phyloP scores from a whole-genome alignment of 1,284 basidiomycete genomes.

The Austroboletus niveus region DNA sequence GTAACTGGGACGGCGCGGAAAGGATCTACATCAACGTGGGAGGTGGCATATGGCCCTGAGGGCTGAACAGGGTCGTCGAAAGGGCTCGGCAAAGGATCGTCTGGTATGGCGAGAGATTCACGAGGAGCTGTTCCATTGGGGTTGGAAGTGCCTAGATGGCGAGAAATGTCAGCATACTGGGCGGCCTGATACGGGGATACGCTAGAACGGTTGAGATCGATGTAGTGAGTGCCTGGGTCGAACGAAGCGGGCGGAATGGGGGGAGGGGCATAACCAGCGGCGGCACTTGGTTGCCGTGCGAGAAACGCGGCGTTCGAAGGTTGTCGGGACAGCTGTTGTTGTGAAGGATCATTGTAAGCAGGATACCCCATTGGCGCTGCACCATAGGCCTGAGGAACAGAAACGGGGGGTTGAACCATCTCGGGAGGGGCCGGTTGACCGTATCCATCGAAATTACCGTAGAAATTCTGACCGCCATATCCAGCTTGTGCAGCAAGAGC shows the following conservation, averaged over 20 bases:
- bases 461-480: slow-evolving; percentile 23
- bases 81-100: slow-evolving; percentile 29
- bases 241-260: background rate
- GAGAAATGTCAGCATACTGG: slow-evolving; percentile 70
- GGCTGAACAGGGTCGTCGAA: slow-evolving; percentile 28
- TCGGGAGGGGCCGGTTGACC: slow-evolving; percentile 36
- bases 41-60: slow-evolving; percentile 6
- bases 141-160: slow-evolving; percentile 46
- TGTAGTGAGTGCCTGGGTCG: slow-evolving; percentile 45
- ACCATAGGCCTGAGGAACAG: slow-evolving; percentile 19
- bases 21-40: no score
- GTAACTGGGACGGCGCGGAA: background rate
- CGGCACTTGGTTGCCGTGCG: slow-evolving; percentile 20
- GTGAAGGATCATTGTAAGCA: slow-evolving; percentile 21
- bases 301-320: slow-evolving; percentile 29
- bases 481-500: slow-evolving; percentile 25
- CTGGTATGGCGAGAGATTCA: slow-evolving; percentile 13
- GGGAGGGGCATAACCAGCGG: slow-evolving; percentile 17
- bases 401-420: slow-evolving; percentile 5
- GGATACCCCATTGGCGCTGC: slow-evolving; percentile 16
- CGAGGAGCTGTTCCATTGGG: slow-evolving; percentile 34
- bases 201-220: slow-evolving; percentile 62
- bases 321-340: slow-evolving; percentile 27
- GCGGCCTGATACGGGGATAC: slow-evolving; percentile 70
- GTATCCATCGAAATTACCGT: slow-evolving; percentile 35